These are phyloP conservation scores for Sinapis alba DNA, from an alignment of 441 rosid species.

Conservation along the genomic window DNA sequence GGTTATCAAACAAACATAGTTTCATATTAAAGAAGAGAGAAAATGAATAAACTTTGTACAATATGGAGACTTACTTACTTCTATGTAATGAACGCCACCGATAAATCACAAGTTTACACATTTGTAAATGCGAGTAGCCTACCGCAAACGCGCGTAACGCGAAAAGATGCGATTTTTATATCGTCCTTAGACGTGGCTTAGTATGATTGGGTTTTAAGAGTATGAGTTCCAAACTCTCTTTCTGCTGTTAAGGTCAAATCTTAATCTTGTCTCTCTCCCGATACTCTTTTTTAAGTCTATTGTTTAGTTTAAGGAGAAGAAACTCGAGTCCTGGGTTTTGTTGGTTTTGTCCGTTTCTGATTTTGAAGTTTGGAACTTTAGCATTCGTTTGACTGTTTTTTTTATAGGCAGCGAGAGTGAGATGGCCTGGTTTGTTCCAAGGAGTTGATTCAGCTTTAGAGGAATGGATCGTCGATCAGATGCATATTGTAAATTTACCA, in stretches of 20 bases:
- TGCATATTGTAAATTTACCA: slow-evolving; percentile 57
- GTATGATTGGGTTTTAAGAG: background rate
- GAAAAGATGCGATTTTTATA: background rate
- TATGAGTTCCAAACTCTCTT: slow-evolving; percentile 50
- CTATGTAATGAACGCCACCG: too few species aligned
- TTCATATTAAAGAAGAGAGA: too few species aligned
- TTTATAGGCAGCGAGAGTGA: slow-evolving; percentile 51
- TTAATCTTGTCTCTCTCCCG: background rate
- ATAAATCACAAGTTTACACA: too few species aligned
- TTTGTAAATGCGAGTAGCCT: too few species aligned
- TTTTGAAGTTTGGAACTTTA: background rate
- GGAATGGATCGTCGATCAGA: slow-evolving; percentile 92
- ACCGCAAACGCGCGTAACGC: too few species aligned
- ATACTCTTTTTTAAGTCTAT: background rate
- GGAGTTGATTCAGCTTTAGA: slow-evolving; percentile 65
- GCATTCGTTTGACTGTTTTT: slow-evolving; percentile 1
- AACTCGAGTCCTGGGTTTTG: background rate
- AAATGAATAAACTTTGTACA: too few species aligned
- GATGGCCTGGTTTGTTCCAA: slow-evolving; percentile 81
- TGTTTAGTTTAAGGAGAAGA: slow-evolving; percentile 2
- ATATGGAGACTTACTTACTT: too few species aligned
- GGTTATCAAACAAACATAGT: too few species aligned
- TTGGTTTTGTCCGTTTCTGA: background rate
- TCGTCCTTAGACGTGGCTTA: background rate
- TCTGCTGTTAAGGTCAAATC: slow-evolving; percentile 80